These are phyloP conservation scores for Saccharum spontaneum DNA, from an alignment of 176 grass and related monocot species.

Conservation along the genomic window DNA sequence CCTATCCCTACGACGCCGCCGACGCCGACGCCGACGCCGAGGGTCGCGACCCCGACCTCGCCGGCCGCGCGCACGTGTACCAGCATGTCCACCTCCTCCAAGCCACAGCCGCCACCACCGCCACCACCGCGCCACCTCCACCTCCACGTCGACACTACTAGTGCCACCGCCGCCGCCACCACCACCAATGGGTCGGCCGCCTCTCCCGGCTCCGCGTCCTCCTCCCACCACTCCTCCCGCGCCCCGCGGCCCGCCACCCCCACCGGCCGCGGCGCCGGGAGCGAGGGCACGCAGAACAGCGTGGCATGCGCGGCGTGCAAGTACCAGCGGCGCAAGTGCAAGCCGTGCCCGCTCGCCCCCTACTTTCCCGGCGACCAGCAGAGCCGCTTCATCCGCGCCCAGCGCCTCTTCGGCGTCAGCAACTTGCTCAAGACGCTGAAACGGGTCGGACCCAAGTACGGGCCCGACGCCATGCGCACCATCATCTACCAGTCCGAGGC, in stretches of 20 bases:
- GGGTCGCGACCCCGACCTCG: constrained; percentile 29
- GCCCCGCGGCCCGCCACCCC: neutral
- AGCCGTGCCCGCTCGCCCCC: constrained; percentile 43
- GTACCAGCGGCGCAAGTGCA: constrained; percentile 71
- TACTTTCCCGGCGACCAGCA: constrained; percentile 77
- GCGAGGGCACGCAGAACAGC: constrained; percentile 6
- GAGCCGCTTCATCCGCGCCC: constrained; percentile 53
- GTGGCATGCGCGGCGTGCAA: constrained; percentile 73
- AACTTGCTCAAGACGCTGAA: constrained; percentile 51
- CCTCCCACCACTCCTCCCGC: neutral
- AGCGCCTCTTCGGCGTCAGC: constrained; percentile 64
- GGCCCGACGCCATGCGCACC: constrained; percentile 44
- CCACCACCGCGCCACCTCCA: neutral
- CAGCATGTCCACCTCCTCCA: constrained; percentile 27
- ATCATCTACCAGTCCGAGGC: constrained; percentile 55
- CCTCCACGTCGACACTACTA: neutral
- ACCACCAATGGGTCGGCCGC: neutral
- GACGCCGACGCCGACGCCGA: constrained; percentile 1
- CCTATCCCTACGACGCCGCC: constrained; percentile 38
- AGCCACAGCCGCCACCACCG: neutral
- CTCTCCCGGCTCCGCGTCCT: constrained; percentile 22
- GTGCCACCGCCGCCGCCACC: neutral
- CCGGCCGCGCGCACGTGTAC: neutral
- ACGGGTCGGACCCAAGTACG: neutral
- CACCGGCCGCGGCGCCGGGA: too few relatives aligned